Conservation (phyloP, 2,329 filamentous ascomycete species). For the Arthrobotrys iridis region DNA sequence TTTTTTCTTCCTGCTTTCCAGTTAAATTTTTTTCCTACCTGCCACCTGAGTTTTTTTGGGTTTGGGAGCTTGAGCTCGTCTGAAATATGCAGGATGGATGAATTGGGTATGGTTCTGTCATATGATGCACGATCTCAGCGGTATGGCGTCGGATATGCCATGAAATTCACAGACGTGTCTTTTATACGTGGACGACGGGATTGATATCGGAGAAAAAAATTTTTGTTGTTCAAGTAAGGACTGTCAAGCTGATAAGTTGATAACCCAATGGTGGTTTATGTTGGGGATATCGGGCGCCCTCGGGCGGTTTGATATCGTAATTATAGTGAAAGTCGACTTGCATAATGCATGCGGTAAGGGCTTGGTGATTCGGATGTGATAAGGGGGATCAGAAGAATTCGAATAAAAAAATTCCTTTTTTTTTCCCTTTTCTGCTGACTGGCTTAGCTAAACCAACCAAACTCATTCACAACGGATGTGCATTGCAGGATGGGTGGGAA, state of each 20-base stretch:
- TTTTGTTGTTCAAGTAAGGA: background rate
- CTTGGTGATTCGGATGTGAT: constrained; percentile 37
- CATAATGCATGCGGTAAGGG: constrained; percentile 31
- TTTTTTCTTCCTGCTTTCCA: background rate
- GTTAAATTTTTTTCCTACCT: too few species aligned
- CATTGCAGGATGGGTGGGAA: constrained; percentile 19
- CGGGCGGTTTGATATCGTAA: background rate
- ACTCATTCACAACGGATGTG: constrained; percentile 33
- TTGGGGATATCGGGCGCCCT: constrained; percentile 10
- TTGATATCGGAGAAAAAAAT: constrained; percentile 16
- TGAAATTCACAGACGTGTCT: background rate
- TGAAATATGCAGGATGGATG: background rate
- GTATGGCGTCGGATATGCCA: constrained; percentile 8
- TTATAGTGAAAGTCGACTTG: constrained; percentile 18
- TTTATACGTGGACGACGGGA: background rate
- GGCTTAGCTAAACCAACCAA: background rate
- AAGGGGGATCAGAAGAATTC: background rate
- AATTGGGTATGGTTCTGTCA: constrained; percentile 38
- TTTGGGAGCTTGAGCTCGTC: constrained; percentile 8
- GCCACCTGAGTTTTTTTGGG: constrained; percentile 36
- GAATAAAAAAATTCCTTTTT: background rate
- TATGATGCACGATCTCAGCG: constrained; percentile 53
- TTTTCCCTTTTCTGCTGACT: background rate
- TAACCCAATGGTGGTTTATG: constrained; percentile 6
- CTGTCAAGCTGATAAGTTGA: too few species aligned